phyloP scores from a whole-genome alignment of 257 asterid species.

The Scutellaria baicalensis region DNA sequence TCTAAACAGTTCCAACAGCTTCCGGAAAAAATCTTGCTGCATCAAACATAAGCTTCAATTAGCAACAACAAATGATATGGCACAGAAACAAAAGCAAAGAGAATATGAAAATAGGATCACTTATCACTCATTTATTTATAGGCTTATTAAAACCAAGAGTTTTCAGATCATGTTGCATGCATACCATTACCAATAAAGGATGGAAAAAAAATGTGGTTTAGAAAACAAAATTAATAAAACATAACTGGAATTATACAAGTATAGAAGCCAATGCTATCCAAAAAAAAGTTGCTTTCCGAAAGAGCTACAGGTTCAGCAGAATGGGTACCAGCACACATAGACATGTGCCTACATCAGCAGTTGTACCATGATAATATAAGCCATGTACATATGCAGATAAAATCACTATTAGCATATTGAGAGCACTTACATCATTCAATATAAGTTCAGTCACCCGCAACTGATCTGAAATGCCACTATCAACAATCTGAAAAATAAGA shows the following conservation, averaged over 20 bases:
- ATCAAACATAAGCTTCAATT: conserved; percentile 22
- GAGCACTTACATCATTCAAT: conserved; percentile 63
- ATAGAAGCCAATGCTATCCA: background rate
- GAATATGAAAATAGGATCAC: background rate
- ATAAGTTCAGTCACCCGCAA: conserved; percentile 76
- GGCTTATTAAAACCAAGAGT: background rate
- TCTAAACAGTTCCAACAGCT: conserved; percentile 73
- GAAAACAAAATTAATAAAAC: background rate
- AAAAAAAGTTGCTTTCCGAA: background rate
- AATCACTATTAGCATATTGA: conserved; percentile 6
- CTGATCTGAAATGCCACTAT: conserved; percentile 82
- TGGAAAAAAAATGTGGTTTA: background rate
- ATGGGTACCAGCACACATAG: background rate
- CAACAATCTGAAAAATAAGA: conserved; percentile 60
- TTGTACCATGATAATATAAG: background rate
- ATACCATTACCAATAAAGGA: background rate
- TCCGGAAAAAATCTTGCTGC: conserved; percentile 80
- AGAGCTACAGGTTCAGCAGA: conserved; percentile 2
- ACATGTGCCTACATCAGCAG: background rate
- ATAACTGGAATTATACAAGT: background rate
- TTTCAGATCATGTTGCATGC: background rate
- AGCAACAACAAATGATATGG: conserved; percentile 9
- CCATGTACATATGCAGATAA: background rate
- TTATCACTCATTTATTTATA: background rate
- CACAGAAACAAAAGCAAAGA: conserved; percentile 2